phyloP scores from a whole-genome alignment of 2,329 filamentous ascomycete species.

The Dactylellina cionopaga region DNA sequence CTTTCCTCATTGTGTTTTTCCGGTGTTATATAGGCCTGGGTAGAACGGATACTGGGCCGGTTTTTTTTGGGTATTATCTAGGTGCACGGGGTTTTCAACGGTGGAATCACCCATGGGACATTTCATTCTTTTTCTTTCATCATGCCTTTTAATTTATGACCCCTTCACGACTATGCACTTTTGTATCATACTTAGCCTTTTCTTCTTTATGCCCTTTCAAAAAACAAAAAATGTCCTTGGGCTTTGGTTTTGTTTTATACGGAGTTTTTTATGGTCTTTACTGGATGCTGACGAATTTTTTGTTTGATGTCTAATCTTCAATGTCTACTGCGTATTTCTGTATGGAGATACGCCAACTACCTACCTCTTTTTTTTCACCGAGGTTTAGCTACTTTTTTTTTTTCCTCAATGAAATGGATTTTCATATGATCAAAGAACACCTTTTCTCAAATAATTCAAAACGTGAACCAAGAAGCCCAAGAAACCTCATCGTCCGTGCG shows the following conservation, averaged over 20 bases:
- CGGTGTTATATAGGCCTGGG: slow-evolving; percentile 44
- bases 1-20: slow-evolving; percentile 17
- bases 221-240: no score
- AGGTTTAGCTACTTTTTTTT: slow-evolving; percentile 25
- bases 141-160: slow-evolving; percentile 21
- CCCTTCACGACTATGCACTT: slow-evolving; percentile 2
- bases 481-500: no score
- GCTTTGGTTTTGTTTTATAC: background rate
- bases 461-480: no score
- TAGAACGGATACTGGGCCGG: slow-evolving; percentile 42
- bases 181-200: slow-evolving; percentile 13
- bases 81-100: background rate
- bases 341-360: slow-evolving; percentile 16
- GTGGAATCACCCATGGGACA: background rate
- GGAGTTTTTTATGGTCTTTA: slow-evolving; percentile 16
- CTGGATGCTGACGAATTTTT: background rate
- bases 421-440: slow-evolving; percentile 20
- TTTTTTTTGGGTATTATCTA: slow-evolving; percentile 20
- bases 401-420: slow-evolving; percentile 23
- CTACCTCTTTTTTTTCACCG: background rate
- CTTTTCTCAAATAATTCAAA: slow-evolving; percentile 8
- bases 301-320: slow-evolving; percentile 26
- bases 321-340: slow-evolving; percentile 36
- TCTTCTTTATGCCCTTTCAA: slow-evolving; percentile 3
- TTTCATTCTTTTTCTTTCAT: background rate